Evolutionary conservation across 371 early-diverging fungal genomes (phyloP), one percentile per base, ranked within the genome.

Genomic region (Rhizomucor miehei): DNA sequence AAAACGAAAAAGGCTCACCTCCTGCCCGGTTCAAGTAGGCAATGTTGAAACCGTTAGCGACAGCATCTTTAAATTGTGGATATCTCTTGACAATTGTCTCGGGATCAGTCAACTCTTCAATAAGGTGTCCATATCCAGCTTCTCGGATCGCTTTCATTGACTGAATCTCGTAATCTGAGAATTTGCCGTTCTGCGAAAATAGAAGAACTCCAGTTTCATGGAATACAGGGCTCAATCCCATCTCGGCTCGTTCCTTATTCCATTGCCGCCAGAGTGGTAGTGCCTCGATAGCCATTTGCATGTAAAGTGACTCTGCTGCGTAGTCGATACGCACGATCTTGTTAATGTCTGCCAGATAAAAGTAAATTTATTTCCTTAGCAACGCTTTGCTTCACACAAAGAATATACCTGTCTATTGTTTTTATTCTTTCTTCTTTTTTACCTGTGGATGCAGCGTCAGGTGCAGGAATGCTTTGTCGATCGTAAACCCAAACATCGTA

Each of bases 281-380:
- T 0, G 80, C 63, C 35, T 76, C 70, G 17, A 75, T 35, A 0
- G 63, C 70, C 21, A 84, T 55, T 8, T 65, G 44, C 66, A 62
- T 66, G 48, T 73, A 76, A 2, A 77, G 20, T 12, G 48, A 46
- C 10, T 75, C 71, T 12, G 56, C 39, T 4, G 71, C 80, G 52
- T 82, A 82, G 39, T 82, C 82, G 44, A 62, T 62, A 21, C 81
- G 65, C 14, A 81, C 66, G 9, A 70, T 70, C 56, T 79, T 81
- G 62, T 65, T 77, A 47, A 81, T 79, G 57, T 81, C 81, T 17
- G 36, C 10, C n/a, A n/a, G n/a, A n/a, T n/a, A n/a, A n/a, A n/a
- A n/a, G n/a, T n/a, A n/a, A n/a, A n/a, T n/a, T n/a, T n/a, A n/a
- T n/a, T n/a, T n/a, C n/a, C n/a, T n/a, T n/a, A n/a, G n/a, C n/a